Conservation (phyloP, 2,329 filamentous ascomycete species). For the Colletotrichum eremochloae region DNA sequence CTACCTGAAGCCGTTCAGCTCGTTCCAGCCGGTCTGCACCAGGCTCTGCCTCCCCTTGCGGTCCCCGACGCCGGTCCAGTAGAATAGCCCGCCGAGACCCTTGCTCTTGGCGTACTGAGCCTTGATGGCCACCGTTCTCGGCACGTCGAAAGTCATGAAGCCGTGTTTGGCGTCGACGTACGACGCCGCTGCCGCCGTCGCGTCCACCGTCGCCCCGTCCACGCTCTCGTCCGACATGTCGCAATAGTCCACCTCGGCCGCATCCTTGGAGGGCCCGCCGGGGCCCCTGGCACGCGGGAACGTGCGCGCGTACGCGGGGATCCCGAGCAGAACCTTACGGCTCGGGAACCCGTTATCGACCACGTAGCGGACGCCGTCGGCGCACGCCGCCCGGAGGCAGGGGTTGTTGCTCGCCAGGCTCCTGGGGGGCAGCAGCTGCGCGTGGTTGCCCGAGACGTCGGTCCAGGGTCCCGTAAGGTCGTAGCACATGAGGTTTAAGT, state of each 20-base stretch:
- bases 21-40: constrained; percentile 70
- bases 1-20: constrained; percentile 50
- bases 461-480: constrained; percentile 77
- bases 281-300: constrained; percentile 67
- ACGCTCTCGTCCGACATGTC: constrained; percentile 69
- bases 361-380: constrained; percentile 69
- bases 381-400: constrained; percentile 59
- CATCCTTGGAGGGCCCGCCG: constrained; percentile 64
- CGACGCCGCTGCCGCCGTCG: constrained; percentile 67
- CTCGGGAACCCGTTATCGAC: constrained; percentile 65
- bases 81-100: constrained; percentile 73
- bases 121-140: constrained; percentile 71
- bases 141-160: constrained; percentile 75
- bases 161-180: constrained; percentile 63
- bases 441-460: constrained; percentile 71
- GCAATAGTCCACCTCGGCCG: constrained; percentile 72
- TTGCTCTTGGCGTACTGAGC: constrained; percentile 68
- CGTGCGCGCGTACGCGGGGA: constrained; percentile 73
- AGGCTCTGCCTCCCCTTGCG: constrained; percentile 66
- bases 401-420: constrained; percentile 44
- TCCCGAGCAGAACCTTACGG: constrained; percentile 71
- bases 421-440: constrained; percentile 65
- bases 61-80: constrained; percentile 77
- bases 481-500: constrained; percentile 78
- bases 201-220: constrained; percentile 59